Conservation (phyloP, 1,284 basidiomycete genomes). For the Malassezia nana region DNA sequence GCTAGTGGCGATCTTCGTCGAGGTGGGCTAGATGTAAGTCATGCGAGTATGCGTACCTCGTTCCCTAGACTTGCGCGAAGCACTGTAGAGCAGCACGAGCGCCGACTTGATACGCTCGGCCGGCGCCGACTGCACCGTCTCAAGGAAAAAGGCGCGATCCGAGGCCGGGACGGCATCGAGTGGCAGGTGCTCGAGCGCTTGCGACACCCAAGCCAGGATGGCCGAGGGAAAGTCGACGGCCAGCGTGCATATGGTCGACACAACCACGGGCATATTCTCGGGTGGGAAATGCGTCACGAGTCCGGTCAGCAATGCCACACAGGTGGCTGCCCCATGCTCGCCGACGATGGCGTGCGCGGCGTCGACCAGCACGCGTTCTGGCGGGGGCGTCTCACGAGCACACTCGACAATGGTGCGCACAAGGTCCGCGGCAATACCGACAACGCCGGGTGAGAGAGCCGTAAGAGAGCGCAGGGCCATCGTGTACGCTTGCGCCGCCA, state of each 20-base stretch:
- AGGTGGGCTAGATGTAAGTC: conserved; percentile 2
- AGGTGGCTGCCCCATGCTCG: conserved; percentile 64
- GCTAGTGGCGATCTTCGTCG: neutral
- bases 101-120: conserved; percentile 28
- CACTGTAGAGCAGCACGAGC: conserved; percentile 26
- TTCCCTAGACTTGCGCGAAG: conserved; percentile 36
- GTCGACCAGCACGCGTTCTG: conserved; percentile 25
- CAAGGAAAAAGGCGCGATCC: conserved; percentile 7
- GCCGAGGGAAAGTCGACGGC: conserved; percentile 60
- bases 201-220: conserved; percentile 63
- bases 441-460: conserved; percentile 56
- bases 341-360: conserved; percentile 62
- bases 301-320: conserved; percentile 65
- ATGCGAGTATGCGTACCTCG: conserved; percentile 14
- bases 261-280: conserved; percentile 64
- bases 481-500: conserved; percentile 49
- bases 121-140: conserved; percentile 2
- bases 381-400: conserved; percentile 23
- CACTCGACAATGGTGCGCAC: conserved; percentile 66
- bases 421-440: conserved; percentile 70
- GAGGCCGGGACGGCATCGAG: conserved; percentile 41
- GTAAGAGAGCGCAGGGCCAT: conserved; percentile 28
- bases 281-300: conserved; percentile 74
- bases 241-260: conserved; percentile 66
- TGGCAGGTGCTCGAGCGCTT: conserved; percentile 64